These are phyloP conservation scores for Phytophthora agathidicida DNA, from an alignment of 352 stramenopile species.

Conservation along the genomic window DNA sequence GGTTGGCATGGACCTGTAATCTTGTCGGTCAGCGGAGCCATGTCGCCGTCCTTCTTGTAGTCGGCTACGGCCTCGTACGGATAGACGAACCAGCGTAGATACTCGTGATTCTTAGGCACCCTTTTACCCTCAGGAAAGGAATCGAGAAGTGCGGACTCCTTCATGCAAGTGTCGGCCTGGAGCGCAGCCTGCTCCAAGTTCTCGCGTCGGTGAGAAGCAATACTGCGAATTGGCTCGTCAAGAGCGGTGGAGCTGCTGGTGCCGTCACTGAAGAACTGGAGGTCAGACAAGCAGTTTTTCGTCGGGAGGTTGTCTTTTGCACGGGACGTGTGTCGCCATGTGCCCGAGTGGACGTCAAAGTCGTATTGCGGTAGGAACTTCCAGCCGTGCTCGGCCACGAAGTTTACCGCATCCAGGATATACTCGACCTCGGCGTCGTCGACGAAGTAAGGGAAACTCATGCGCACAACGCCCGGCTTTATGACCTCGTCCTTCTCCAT, in stretches of 20 bases:
- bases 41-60: conserved; percentile 28
- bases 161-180: conserved; percentile 28
- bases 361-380: conserved; percentile 94
- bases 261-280: conserved; percentile 26
- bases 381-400: conserved; percentile 93
- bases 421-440: conserved; percentile 90
- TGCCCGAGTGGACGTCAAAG: conserved; percentile 94
- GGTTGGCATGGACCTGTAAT: conserved; percentile 42
- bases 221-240: conserved; percentile 23
- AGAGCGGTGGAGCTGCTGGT: conserved; percentile 7
- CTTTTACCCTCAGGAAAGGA: conserved; percentile 28
- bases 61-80: conserved; percentile 31
- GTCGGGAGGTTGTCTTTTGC: conserved; percentile 1
- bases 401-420: conserved; percentile 92
- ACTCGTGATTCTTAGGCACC: conserved; percentile 29
- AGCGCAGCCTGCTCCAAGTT: conserved; percentile 32
- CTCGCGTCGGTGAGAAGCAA: conserved; percentile 25
- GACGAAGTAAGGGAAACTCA: conserved; percentile 93
- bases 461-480: conserved; percentile 93
- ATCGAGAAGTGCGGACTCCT: conserved; percentile 27
- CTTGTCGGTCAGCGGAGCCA: conserved; percentile 25
- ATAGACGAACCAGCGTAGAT: conserved; percentile 44
- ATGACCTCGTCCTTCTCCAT: conserved; percentile 92
- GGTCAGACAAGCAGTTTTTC: conserved; percentile 22
- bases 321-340: conserved; percentile 78